phyloP scores from a whole-genome alignment of 805 yeast species.

The Blastobotrys americana region DNA sequence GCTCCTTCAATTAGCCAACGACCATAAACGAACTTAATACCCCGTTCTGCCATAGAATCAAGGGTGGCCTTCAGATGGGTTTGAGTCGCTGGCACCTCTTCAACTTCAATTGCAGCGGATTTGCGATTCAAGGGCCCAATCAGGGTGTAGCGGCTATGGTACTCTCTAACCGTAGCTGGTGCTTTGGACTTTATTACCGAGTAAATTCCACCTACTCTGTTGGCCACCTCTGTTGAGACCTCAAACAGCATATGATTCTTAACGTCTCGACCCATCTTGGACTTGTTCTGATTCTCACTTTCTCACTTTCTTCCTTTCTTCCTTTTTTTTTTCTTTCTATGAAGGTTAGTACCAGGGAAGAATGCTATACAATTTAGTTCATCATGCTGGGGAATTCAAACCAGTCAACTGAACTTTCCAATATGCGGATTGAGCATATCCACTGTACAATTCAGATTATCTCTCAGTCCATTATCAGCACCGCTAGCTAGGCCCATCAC shows the following conservation, averaged over 20 bases:
- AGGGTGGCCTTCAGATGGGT: constrained; percentile 51
- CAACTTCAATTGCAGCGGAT: constrained; percentile 70
- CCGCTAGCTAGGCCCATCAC: no score
- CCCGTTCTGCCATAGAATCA: constrained; percentile 73
- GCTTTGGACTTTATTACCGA: constrained; percentile 95
- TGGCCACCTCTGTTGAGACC: constrained; percentile 95
- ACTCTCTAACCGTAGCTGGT: constrained; percentile 92
- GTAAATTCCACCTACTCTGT: constrained; percentile 95
- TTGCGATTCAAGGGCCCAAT: constrained; percentile 79
- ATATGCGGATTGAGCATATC: no score
- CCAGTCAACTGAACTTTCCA: no score
- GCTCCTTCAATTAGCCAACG: constrained; percentile 98
- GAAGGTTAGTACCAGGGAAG: no score
- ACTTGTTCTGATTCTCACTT: no score
- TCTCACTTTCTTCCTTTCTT: no score
- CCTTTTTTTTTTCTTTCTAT: no score
- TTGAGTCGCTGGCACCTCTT: constrained; percentile 48
- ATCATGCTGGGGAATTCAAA: no score
- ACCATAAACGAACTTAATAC: constrained; percentile 78
- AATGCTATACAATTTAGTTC: no score
- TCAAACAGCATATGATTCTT: constrained; percentile 83
- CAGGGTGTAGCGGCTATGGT: constrained; percentile 74
- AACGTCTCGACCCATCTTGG: constrained; percentile 73
- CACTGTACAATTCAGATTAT: no score
- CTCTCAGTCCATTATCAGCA: no score